phyloP scores from a whole-genome alignment of 495 filamentous ascomycete genomes.

The Talaromyces wortmannii region DNA sequence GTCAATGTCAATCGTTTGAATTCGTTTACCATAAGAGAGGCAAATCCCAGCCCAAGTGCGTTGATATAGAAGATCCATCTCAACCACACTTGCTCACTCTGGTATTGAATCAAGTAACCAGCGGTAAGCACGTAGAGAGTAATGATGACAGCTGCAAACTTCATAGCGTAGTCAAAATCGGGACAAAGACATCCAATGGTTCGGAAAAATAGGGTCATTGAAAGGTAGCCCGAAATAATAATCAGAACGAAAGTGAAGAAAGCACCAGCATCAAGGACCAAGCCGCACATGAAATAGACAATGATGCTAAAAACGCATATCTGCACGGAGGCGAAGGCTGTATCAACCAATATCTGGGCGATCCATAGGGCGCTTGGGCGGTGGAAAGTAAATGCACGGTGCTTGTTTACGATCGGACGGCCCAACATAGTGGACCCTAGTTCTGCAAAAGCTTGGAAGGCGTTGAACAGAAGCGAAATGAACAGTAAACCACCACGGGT shows the following conservation, averaged over 20 bases:
- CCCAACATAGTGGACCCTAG: conserved; percentile 53
- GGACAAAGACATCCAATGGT: conserved; percentile 39
- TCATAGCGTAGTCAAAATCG: conserved; percentile 43
- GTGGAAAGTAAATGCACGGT: conserved; percentile 59
- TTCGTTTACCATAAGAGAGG: conserved; percentile 44
- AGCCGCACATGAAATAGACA: conserved; percentile 52
- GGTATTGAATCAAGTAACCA: conserved; percentile 37
- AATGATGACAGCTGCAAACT: conserved; percentile 38
- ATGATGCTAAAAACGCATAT: conserved; percentile 46
- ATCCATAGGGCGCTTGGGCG: conserved; percentile 54
- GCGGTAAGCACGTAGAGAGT: conserved; percentile 40
- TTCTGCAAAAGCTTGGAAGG: conserved; percentile 48
- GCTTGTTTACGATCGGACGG: conserved; percentile 59
- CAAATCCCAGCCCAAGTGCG: conserved; percentile 38
- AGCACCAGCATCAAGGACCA: conserved; percentile 39
- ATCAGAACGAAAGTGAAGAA: conserved; percentile 62
- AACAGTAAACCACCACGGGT: conserved; percentile 54
- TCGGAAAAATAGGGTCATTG: conserved; percentile 48
- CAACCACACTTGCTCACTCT: conserved; percentile 44
- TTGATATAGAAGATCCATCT: conserved; percentile 43
- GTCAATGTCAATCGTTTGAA: conserved; percentile 45
- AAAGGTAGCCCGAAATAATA: conserved; percentile 44
- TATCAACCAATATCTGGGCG: conserved; percentile 51
- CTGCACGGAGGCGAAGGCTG: conserved; percentile 47
- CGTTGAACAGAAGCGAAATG: conserved; percentile 38